A percentile compares a stretch with the other conserved stretches of the same genome.
These are phyloP conservation scores for Lycium ferocissimum DNA, from an alignment of 257 asterid genomes.

Conservation along the genomic window DNA sequence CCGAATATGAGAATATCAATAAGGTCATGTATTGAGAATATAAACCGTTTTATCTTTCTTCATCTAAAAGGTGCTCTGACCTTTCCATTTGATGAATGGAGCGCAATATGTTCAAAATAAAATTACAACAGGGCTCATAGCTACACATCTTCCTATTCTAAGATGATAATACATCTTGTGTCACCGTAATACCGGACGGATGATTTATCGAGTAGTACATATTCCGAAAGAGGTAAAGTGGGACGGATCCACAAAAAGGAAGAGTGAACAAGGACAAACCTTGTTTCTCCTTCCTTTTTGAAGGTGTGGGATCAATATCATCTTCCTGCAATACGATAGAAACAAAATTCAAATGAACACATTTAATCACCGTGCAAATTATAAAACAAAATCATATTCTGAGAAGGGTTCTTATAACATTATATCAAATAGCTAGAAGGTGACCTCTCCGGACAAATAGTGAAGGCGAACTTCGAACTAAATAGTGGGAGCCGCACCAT, in stretches of 20 bases:
- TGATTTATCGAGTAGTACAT: not conserved
- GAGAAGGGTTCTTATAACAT: conserved; percentile 4
- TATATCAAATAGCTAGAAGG: conserved; percentile 2
- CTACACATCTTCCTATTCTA: conserved; percentile 1
- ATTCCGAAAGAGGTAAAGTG: not conserved
- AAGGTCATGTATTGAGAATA: not conserved
- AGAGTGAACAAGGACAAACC: conserved; percentile 48
- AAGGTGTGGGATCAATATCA: conserved; percentile 50
- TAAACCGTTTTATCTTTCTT: not conserved
- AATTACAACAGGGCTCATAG: not conserved
- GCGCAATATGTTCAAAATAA: not conserved
- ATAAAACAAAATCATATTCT: not conserved
- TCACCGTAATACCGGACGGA: not conserved
- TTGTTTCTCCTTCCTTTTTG: conserved; percentile 57
- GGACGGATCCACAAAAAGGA: no score
- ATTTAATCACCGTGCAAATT: not conserved
- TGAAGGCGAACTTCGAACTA: not conserved
- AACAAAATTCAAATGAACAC: conserved; percentile 28
- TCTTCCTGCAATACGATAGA: conserved; percentile 54
- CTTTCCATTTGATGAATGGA: not conserved
- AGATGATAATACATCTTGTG: conserved; percentile 5
- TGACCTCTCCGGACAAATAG: not conserved
- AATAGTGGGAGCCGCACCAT: conserved; percentile 3
- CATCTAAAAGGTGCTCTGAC: not conserved
- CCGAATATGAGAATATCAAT: conserved; percentile 11